Evolutionary conservation across 208 protist species (phyloP), one percentile per base, ranked within the genome.

Genomic region (Herpetomonas samuelpessoai): DNA sequence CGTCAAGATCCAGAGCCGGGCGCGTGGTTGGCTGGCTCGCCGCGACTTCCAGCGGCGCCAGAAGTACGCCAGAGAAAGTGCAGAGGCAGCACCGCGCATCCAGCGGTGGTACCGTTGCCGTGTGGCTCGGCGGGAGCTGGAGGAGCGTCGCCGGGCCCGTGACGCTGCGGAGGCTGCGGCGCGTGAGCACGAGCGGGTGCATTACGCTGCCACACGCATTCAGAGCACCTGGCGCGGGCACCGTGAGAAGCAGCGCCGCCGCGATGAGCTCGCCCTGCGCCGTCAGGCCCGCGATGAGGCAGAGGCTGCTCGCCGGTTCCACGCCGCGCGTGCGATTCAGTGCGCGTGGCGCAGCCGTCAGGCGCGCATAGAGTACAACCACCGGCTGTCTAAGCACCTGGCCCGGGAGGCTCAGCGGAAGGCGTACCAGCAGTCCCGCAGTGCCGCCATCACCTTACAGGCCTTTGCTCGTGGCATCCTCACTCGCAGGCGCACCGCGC

Each of bases 401-500:
- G 60, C 56, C 29, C 68, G 74, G 27, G 77, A 83, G 19, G 78
- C 58, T 3, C 71, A 72, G 35, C 72, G 76, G 21, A 30, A 68
- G 12, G 73, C 75, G 51, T 80, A 83, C 54, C 69, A 86, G 57
- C 68, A 52, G 2, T 60, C 71, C 16, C 68, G 77, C 35, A 65
- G 79, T 38, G 88, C 84, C 2, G 79, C 84, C 10, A 71, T 83
- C 25, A 83, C 71, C 38, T 55, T 95, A 21, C 88, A 95, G 67
- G 68, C 84, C 0, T 91, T 90, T 54, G 81, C 72, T 14, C 73
- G 88, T 26, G 79, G 77, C 72, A 62, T 95, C 48, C 79, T 87
- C 50, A 75, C 63, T 10, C 55, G 60, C 38, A 50, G 74, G 18
- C 61, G 71, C 12, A 52, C 71, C 0, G 31, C 68, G 2, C 66